A percentile compares a stretch with the other conserved stretches of the same genome.
phyloP scores from a whole-genome alignment of 306 rosid species.

The Trichosanthes truncata region DNA sequence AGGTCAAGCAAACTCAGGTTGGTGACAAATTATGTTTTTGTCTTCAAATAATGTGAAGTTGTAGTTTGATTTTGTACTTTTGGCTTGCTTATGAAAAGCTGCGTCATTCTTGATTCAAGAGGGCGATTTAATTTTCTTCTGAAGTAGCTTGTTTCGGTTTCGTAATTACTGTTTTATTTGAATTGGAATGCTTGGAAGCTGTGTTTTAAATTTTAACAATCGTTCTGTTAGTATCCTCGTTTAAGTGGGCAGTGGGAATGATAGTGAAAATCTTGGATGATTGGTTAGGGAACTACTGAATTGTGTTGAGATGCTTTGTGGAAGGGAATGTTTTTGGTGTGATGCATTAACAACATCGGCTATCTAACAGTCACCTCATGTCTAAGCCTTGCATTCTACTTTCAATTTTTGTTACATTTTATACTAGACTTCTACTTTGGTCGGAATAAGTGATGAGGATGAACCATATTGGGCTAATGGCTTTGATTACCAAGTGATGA shows the following conservation, averaged over 20 bases:
- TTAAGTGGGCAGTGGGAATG: too few relatives aligned
- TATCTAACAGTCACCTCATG: neutral
- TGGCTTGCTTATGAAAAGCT: neutral
- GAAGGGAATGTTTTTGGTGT: neutral
- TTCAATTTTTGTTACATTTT: neutral
- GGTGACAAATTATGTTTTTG: neutral
- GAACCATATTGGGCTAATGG: neutral
- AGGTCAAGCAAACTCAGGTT: slow-evolving; percentile 70
- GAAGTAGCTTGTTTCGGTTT: neutral
- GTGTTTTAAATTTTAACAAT: too few relatives aligned
- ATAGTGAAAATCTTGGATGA: neutral
- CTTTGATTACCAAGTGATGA: neutral
- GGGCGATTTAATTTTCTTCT: neutral
- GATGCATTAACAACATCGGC: neutral
- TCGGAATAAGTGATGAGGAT: neutral
- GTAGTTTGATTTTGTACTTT: neutral
- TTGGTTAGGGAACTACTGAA: neutral
- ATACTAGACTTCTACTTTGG: neutral
- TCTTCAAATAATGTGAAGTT: neutral
- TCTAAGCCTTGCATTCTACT: neutral
- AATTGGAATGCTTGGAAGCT: neutral
- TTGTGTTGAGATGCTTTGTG: neutral
- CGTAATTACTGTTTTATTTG: neutral
- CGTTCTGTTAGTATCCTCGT: neutral
- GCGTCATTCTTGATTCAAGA: neutral